phyloP scores from a whole-genome alignment of 352 stramenopile genomes.

The Phytophthora constricta region DNA sequence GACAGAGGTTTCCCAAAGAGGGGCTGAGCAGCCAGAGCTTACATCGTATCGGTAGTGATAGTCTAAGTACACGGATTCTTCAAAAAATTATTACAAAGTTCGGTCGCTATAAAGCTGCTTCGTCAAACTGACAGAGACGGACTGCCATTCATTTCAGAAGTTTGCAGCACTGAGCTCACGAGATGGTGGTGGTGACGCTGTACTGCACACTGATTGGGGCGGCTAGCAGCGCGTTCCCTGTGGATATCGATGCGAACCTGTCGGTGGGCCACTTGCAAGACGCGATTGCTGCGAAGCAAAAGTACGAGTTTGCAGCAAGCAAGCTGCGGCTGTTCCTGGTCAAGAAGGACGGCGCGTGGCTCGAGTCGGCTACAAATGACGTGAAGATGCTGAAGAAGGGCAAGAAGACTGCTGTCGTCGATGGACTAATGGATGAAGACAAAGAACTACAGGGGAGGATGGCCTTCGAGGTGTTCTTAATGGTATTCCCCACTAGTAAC shows the following conservation, averaged over 20 bases:
- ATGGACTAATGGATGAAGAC: not conserved
- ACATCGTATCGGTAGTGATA: no score
- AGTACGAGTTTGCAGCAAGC: not conserved
- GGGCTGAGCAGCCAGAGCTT: no score
- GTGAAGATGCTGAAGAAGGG: conserved; percentile 13
- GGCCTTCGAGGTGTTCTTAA: not conserved
- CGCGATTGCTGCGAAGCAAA: not conserved
- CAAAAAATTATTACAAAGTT: no score
- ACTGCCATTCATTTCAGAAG: not conserved
- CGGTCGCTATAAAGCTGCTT: no score
- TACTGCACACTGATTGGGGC: not conserved
- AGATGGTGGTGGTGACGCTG: not conserved
- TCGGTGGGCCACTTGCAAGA: not conserved
- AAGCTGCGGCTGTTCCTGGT: conserved; percentile 16
- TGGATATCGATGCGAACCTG: not conserved
- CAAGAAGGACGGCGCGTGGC: conserved; percentile 2
- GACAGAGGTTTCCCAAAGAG: no score
- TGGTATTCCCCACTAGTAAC: not conserved
- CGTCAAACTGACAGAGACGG: no score
- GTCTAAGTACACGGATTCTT: no score
- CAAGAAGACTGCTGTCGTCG: not conserved
- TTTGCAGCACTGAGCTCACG: not conserved
- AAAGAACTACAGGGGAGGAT: not conserved
- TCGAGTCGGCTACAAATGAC: not conserved
- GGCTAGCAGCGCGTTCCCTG: not conserved